A percentile compares a stretch with the other conserved stretches of the same genome.
Evolutionary conservation across 208 protist species (phyloP).

Genomic region (Wallacemonas rigidus): DNA sequence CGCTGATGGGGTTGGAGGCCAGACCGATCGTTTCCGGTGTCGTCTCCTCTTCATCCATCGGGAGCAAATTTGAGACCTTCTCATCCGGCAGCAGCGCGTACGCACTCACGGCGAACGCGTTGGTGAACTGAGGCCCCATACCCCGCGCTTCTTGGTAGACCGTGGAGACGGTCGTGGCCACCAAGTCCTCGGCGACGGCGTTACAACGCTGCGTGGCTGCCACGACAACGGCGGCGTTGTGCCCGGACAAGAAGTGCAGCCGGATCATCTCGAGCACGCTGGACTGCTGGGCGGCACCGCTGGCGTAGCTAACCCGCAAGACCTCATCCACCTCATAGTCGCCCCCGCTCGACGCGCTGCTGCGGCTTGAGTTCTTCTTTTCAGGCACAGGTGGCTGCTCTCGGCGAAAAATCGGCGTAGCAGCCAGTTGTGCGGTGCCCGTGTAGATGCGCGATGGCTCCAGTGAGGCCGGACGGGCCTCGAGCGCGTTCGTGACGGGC

Average conservation of each 20-base stretch:
- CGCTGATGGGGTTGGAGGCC: constrained; percentile 40
- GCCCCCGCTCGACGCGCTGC: neutral
- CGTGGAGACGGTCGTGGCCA: constrained; percentile 27
- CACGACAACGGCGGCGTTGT: constrained; percentile 38
- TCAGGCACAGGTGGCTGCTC: neutral
- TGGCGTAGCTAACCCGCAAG: constrained; percentile 26
- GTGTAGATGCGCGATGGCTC: constrained; percentile 7
- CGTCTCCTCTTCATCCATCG: constrained; percentile 16
- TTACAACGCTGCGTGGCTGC: constrained; percentile 34
- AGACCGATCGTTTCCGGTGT: constrained; percentile 14
- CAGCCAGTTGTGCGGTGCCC: neutral
- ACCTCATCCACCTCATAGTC: constrained; percentile 29
- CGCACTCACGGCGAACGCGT: constrained; percentile 32
- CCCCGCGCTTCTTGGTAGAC: constrained; percentile 18
- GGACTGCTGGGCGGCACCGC: constrained; percentile 18
- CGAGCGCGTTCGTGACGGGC: neutral
- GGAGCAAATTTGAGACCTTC: constrained; percentile 34
- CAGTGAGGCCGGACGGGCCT: neutral
- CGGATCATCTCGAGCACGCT: constrained; percentile 22
- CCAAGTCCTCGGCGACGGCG: constrained; percentile 35
- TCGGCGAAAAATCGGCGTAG: neutral
- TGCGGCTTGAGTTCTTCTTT: neutral
- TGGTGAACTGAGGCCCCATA: constrained; percentile 23
- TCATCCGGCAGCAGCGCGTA: constrained; percentile 34
- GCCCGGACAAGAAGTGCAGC: constrained; percentile 39